Evolutionary conservation across 2,329 filamentous ascomycete species (phyloP), one percentile per base, ranked within the genome.

Genomic region (Lomentospora prolificans): DNA sequence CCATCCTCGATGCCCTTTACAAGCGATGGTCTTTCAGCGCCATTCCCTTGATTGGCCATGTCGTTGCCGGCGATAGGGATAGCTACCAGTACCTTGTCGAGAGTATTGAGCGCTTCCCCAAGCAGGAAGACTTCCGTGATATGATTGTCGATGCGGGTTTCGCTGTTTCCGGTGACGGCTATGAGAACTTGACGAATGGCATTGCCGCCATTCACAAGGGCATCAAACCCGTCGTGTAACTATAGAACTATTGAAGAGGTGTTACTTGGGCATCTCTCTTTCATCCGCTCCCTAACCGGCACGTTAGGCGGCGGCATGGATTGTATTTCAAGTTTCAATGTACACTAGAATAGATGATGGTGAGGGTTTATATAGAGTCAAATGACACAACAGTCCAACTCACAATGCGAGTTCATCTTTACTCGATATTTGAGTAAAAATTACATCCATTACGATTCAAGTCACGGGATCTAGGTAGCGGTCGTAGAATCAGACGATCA

Each of bases 11-110:
- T 70, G 82, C 84, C 17, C 70, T 92, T 1, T 99, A 99, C 73
- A 95, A 96, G 78, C 81, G 87, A 58, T 99, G 95, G 91, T 96
- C 89, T 59, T 99, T 99, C 69, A 80, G 84, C 58, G 90, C 90
- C 10, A 99, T 99, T 61, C 94, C 94, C 0, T 70, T 99, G 62
- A 96, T 99, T 65, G 95, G 94, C 2, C 92, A 99, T 73, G 67
- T 99, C 58, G 91, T 99, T 14, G 92, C 94, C 1, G 90, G 89
- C 5, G 95, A 99, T 68, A 79, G 92, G 57, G 92, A 95, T 66
- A 96, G 90, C 68, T 99, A 99, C 71, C 94, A 99, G 76, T 99
- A 99, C 72, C 78, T 99, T 8, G 94, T 99, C 8, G 94, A 99
- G 78, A 96, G 91, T 70, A 99, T 99, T 69, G 91, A 96, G 72